Percentiles rank a stretch among this genome's conserved stretches.
phyloP scores from a whole-genome alignment of 169 alveolate species.

The Plasmodium gonderi region DNA sequence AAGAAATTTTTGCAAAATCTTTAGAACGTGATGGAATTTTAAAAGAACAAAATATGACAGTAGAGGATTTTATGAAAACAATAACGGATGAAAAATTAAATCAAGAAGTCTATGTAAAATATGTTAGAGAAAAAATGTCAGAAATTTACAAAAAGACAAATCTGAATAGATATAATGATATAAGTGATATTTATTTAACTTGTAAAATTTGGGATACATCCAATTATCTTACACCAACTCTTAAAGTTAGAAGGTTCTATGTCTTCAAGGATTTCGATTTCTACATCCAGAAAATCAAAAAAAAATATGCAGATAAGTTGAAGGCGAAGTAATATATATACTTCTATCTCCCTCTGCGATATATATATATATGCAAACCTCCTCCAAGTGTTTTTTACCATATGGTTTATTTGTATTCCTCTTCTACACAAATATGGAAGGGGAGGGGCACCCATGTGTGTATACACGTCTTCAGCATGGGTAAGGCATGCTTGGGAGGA shows the following conservation, averaged over 20 bases:
- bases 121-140: conserved; percentile 30
- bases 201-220: conserved; percentile 20
- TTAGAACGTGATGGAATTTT: conserved; percentile 12
- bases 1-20: conserved; percentile 7
- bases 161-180: conserved; percentile 10
- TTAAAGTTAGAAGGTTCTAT: conserved; percentile 19
- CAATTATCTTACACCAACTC: conserved; percentile 52
- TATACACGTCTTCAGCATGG: no score
- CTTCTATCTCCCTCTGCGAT: no score
- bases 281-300: conserved; percentile 8
- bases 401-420: not conserved
- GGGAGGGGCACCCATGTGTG: no score
- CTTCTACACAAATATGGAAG: no score
- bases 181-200: conserved; percentile 29
- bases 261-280: conserved; percentile 25
- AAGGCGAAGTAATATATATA: no score
- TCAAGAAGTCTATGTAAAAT: conserved; percentile 3
- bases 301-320: not conserved
- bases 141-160: conserved; percentile 33
- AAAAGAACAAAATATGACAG: not conserved
- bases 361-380: no score
- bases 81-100: conserved; percentile 5
- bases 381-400: no score
- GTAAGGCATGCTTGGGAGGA: no score
- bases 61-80: not conserved